These are phyloP conservation scores for Leccinum pachyderme DNA, from an alignment of 1,284 basidiomycete species.

Conservation along the genomic window DNA sequence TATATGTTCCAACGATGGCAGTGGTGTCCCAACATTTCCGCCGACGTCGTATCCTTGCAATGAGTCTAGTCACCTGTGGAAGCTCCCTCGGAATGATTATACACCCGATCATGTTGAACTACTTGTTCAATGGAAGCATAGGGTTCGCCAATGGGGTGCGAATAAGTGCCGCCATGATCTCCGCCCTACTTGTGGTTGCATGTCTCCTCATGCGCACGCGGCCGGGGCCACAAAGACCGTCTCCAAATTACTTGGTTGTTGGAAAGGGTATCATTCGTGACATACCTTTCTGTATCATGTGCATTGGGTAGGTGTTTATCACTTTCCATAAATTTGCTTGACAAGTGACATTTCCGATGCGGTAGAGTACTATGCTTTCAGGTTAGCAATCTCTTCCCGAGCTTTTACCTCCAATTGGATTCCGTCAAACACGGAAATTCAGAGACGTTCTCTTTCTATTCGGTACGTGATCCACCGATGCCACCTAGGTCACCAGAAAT, in stretches of 20 bases:
- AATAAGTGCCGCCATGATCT: neutral
- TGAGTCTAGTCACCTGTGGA: neutral
- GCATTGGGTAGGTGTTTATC: neutral
- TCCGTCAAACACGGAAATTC: neutral
- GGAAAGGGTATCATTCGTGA: neutral
- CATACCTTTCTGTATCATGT: neutral
- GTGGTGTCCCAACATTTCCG: neutral
- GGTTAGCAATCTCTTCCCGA: neutral
- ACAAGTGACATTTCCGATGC: neutral
- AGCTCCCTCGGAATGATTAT: neutral
- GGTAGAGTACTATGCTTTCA: neutral
- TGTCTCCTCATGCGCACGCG: conserved; percentile 1
- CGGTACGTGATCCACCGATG: neutral
- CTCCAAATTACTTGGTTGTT: neutral
- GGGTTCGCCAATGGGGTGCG: neutral
- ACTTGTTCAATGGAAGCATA: neutral
- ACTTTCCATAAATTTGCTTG: neutral
- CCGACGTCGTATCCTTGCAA: neutral
- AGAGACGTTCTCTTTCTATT: neutral
- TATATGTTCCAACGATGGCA: neutral
- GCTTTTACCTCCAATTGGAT: neutral
- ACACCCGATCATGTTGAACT: neutral
- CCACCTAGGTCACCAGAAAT: neutral
- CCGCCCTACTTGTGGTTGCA: neutral
- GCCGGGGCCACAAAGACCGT: neutral